A percentile compares a stretch with the other conserved stretches of the same genome.
Evolutionary conservation across 208 protist genomes (phyloP).

Genomic region (Spongospora subterranea): DNA sequence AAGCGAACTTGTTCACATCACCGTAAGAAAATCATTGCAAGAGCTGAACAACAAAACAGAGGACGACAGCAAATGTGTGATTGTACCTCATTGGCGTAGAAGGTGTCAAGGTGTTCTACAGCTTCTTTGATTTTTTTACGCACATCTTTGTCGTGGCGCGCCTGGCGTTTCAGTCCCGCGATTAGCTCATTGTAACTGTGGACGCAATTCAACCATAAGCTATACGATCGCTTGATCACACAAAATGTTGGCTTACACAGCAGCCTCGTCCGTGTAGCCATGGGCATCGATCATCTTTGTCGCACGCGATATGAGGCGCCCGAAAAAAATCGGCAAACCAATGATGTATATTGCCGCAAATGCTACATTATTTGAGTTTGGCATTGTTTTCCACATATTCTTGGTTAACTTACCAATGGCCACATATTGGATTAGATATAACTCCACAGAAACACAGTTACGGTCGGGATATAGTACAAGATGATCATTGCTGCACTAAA

Average conservation of each 20-base stretch:
- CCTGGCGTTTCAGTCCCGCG: background rate
- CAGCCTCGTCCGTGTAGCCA: constrained; percentile 18
- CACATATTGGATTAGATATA: constrained; percentile 12
- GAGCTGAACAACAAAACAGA: background rate
- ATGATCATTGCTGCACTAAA: background rate
- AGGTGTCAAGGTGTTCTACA: constrained; percentile 13
- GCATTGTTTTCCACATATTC: background rate
- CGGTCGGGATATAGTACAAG: constrained; percentile 41
- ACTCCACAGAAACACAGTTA: background rate
- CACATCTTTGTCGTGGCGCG: background rate
- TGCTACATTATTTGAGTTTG: background rate
- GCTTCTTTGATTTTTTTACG: constrained; percentile 9
- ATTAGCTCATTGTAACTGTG: constrained; percentile 48
- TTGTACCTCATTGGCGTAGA: constrained; percentile 33
- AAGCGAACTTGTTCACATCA: too few species aligned
- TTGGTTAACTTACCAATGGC: constrained; percentile 19
- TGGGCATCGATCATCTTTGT: constrained; percentile 49
- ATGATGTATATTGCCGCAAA: constrained; percentile 41
- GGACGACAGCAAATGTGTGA: background rate
- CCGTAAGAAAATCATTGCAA: background rate
- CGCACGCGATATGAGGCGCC: background rate
- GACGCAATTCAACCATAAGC: background rate
- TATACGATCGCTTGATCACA: background rate
- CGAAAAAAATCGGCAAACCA: background rate
- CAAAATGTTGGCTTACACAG: background rate